These are phyloP conservation scores for Russula sp. DNA, from an alignment of 768 basidiomycete species.

Conservation along the genomic window DNA sequence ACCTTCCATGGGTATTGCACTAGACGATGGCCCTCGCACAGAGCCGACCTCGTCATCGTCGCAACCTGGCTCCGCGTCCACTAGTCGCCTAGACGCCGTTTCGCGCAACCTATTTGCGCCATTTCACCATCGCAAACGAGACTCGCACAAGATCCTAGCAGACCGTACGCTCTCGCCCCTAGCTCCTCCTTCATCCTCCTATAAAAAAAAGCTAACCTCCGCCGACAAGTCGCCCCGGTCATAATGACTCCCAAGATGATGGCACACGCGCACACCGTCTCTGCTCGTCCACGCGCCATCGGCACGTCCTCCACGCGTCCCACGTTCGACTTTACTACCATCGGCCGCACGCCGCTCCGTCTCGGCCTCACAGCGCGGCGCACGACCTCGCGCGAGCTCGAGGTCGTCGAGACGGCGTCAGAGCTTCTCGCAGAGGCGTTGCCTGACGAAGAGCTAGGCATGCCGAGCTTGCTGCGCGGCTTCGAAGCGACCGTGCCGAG, in stretches of 20 bases:
- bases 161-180: constrained; percentile 47
- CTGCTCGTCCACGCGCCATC: constrained; percentile 38
- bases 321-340: constrained; percentile 62
- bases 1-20: constrained; percentile 34
- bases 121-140: constrained; percentile 52
- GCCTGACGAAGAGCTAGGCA: constrained; percentile 66
- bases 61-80: constrained; percentile 23
- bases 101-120: constrained; percentile 67
- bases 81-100: constrained; percentile 48
- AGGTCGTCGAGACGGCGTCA: constrained; percentile 75
- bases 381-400: constrained; percentile 75
- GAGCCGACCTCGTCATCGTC: constrained; percentile 3
- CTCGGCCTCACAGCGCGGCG: constrained; percentile 57
- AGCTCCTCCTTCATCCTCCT: constrained; percentile 2
- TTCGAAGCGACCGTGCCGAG: constrained; percentile 95
- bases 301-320: constrained; percentile 31
- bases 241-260: constrained; percentile 89
- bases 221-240: constrained; percentile 63
- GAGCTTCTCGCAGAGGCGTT: constrained; percentile 65
- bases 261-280: constrained; percentile 58
- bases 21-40: constrained; percentile 33
- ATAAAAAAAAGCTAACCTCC: not conserved
- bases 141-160: constrained; percentile 65
- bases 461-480: constrained; percentile 78
- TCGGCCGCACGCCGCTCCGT: constrained; percentile 71